These are phyloP conservation scores for Yamadazyma buinensis DNA, from an alignment of 1,139 yeast genomes.

Conservation along the genomic window DNA sequence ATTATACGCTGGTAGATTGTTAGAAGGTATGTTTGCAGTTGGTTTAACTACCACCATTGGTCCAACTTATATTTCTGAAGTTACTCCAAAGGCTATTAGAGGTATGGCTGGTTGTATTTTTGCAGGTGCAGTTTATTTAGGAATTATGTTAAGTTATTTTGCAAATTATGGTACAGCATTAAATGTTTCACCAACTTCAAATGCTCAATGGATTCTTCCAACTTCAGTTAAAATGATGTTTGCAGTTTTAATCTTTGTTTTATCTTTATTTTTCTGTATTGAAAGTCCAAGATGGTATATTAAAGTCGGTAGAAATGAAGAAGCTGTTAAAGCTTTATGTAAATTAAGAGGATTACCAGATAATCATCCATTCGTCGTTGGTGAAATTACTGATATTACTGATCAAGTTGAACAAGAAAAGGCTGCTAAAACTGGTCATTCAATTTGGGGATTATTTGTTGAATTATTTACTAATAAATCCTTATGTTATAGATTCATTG, in stretches of 20 bases:
- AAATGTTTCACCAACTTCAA: conserved; percentile 25
- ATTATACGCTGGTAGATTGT: conserved; percentile 50
- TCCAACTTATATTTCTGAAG: conserved; percentile 52
- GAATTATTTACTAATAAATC: conserved; percentile 32
- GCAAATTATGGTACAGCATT: conserved; percentile 41
- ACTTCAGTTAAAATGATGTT: conserved; percentile 36
- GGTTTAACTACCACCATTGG: conserved; percentile 59
- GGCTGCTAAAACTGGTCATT: conserved; percentile 23
- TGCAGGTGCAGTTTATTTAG: conserved; percentile 55
- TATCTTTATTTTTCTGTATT: conserved; percentile 33
- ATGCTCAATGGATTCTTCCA: conserved; percentile 37
- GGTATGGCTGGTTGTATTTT: conserved; percentile 49
- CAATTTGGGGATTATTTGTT: conserved; percentile 18
- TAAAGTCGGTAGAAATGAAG: conserved; percentile 31
- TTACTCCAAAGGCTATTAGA: conserved; percentile 50
- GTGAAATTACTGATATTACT: conserved; percentile 51
- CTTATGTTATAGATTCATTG: conserved; percentile 43
- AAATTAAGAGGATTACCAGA: conserved; percentile 47
- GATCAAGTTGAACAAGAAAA: conserved; percentile 40
- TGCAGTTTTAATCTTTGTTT: conserved; percentile 38
- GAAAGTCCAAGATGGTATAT: conserved; percentile 48
- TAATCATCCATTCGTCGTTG: conserved; percentile 49
- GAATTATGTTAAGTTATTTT: conserved; percentile 51
- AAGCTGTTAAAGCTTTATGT: conserved; percentile 34
- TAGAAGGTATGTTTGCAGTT: conserved; percentile 49